phyloP scores from a whole-genome alignment of 2,329 filamentous ascomycete genomes.

The Colletotrichum echinochloae region DNA sequence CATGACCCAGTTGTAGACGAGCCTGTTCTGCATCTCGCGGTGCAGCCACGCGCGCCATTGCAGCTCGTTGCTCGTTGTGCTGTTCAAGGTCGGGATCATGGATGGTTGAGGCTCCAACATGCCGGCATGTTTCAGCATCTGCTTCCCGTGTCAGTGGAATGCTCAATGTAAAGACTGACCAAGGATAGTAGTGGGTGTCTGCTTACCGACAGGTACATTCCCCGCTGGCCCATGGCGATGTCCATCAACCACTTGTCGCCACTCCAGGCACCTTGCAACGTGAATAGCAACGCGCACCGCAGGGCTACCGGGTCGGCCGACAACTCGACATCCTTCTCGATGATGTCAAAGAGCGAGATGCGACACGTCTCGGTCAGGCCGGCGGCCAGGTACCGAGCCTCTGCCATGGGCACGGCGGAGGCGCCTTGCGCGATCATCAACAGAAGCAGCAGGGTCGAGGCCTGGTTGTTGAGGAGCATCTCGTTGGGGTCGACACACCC shows the following conservation, averaged over 20 bases:
- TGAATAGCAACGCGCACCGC: constrained; percentile 75
- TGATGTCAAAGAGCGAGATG: constrained; percentile 77
- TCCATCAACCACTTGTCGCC: constrained; percentile 85
- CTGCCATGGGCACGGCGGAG: constrained; percentile 72
- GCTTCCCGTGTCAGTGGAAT: constrained; percentile 18
- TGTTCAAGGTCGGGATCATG: constrained; percentile 58
- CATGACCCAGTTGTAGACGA: constrained; percentile 83
- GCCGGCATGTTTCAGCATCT: constrained; percentile 78
- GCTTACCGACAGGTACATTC: constrained; percentile 76
- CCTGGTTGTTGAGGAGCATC: constrained; percentile 74
- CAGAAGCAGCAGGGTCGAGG: constrained; percentile 73
- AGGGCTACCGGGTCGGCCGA: constrained; percentile 73
- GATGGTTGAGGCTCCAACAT: constrained; percentile 68
- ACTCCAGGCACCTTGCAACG: constrained; percentile 76
- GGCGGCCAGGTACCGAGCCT: constrained; percentile 73
- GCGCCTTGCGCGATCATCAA: constrained; percentile 81
- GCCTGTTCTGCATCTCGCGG: constrained; percentile 72
- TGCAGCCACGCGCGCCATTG: constrained; percentile 75
- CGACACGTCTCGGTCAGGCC: constrained; percentile 78
- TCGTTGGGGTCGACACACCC: constrained; percentile 75
- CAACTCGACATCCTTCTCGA: constrained; percentile 78
- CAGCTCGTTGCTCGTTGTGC: constrained; percentile 58
- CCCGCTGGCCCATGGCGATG: constrained; percentile 78
- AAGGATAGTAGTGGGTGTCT: neutral
- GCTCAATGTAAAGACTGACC: neutral